Evolutionary conservation across 2,329 filamentous ascomycete genomes (phyloP).

Genomic region (Fusarium chlamydosporum): DNA sequence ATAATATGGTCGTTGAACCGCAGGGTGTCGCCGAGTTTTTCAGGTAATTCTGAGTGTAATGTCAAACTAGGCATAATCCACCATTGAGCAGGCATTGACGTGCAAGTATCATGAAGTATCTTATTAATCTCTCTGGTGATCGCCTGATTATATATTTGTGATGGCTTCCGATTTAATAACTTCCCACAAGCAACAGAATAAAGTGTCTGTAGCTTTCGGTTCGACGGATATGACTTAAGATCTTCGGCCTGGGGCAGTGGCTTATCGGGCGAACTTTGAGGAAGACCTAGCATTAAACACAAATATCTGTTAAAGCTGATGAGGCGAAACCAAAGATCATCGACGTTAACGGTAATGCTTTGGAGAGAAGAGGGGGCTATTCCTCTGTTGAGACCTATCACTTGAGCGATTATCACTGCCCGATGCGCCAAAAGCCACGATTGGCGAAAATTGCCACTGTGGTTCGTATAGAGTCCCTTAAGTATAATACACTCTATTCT

Average conservation of each 20-base stretch:
- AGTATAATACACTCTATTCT: conserved; percentile 66
- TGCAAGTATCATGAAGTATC: conserved; percentile 61
- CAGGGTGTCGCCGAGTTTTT: conserved; percentile 50
- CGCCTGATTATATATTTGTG: conserved; percentile 40
- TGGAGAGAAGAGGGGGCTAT: conserved; percentile 27
- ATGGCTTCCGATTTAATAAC: conserved; percentile 63
- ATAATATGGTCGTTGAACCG: conserved; percentile 63
- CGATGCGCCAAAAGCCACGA: conserved; percentile 63
- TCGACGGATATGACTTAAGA: conserved; percentile 52
- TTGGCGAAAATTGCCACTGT: conserved; percentile 61
- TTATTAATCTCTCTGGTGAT: conserved; percentile 60
- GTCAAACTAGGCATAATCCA: conserved; percentile 58
- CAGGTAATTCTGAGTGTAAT: conserved; percentile 26
- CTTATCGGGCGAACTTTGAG: conserved; percentile 59
- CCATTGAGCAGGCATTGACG: conserved; percentile 61
- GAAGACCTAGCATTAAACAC: conserved; percentile 63
- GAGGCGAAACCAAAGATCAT: conserved; percentile 63
- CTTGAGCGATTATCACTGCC: conserved; percentile 61
- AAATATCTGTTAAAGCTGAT: conserved; percentile 63
- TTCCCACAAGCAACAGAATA: conserved; percentile 59
- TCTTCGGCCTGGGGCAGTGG: conserved; percentile 52
- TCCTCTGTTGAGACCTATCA: conserved; percentile 56
- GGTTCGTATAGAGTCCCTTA: conserved; percentile 62
- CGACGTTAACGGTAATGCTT: conserved; percentile 48
- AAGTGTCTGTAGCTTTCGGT: conserved; percentile 62